Evolutionary conservation across 2,329 filamentous ascomycete species (phyloP).

Genomic region (Sclerotinia subarctica): DNA sequence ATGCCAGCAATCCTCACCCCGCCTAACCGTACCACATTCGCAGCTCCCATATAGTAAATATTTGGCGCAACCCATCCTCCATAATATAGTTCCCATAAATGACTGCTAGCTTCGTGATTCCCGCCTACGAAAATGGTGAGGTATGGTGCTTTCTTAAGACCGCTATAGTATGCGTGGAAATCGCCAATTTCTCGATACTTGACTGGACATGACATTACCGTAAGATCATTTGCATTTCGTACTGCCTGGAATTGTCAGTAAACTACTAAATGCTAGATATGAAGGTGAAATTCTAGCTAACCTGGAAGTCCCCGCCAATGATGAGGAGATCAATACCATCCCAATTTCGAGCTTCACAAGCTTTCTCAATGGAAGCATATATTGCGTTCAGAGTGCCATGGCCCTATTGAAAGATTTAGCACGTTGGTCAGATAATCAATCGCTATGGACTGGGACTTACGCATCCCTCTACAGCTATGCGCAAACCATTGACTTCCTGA

Average conservation of each 20-base stretch:
- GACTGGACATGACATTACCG: constrained; percentile 80
- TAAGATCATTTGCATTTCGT: constrained; percentile 83
- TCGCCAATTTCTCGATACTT: constrained; percentile 89
- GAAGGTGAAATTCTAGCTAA: constrained; percentile 38
- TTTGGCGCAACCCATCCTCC: constrained; percentile 96
- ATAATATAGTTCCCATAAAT: constrained; percentile 90
- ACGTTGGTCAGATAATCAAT: neutral
- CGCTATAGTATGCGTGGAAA: constrained; percentile 92
- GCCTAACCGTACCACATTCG: constrained; percentile 81
- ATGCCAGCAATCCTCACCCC: constrained; percentile 83
- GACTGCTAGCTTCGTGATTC: constrained; percentile 90
- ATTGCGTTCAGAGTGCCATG: constrained; percentile 91
- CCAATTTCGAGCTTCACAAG: constrained; percentile 72
- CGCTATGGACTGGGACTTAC: constrained; percentile 50
- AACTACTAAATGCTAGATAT: neutral
- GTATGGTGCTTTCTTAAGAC: constrained; percentile 72
- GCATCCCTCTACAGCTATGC: constrained; percentile 84
- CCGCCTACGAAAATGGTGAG: constrained; percentile 90
- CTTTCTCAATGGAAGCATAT: constrained; percentile 70
- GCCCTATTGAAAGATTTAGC: constrained; percentile 52
- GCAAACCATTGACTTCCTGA: constrained; percentile 49
- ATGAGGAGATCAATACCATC: constrained; percentile 82
- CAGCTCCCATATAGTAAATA: constrained; percentile 94
- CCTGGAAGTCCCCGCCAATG: constrained; percentile 94
- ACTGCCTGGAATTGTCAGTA: constrained; percentile 56